phyloP scores from a whole-genome alignment of 2,329 filamentous ascomycete genomes.

The Ascochyta pisi region DNA sequence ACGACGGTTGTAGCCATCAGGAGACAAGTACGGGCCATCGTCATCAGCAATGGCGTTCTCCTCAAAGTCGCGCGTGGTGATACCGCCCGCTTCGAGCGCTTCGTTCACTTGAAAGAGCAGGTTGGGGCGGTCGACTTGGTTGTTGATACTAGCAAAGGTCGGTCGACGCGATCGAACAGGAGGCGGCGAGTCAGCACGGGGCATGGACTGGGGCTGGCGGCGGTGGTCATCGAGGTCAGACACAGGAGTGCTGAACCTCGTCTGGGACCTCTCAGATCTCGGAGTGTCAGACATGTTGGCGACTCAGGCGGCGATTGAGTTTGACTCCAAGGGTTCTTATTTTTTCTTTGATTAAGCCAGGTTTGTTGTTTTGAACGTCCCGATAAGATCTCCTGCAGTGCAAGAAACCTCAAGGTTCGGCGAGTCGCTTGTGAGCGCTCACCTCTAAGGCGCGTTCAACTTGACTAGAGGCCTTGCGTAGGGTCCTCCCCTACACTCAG shows the following conservation, averaged over 20 bases:
- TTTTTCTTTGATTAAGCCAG: constrained; percentile 31
- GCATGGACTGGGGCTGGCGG: constrained; percentile 67
- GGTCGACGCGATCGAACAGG: constrained; percentile 64
- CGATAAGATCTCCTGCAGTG: constrained; percentile 33
- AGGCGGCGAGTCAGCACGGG: constrained; percentile 64
- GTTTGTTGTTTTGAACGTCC: constrained; percentile 21
- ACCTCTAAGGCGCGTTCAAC: constrained; percentile 59
- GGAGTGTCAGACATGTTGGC: constrained; percentile 61
- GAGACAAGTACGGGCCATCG: constrained; percentile 55
- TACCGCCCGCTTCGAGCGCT: constrained; percentile 51
- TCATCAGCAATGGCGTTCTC: constrained; percentile 87
- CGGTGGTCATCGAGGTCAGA: constrained; percentile 90
- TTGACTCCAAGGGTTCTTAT: constrained; percentile 20
- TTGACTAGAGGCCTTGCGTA: constrained; percentile 58
- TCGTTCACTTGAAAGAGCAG: constrained; percentile 55
- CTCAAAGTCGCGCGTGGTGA: constrained; percentile 80
- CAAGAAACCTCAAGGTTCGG: constrained; percentile 45
- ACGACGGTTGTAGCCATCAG: constrained; percentile 55
- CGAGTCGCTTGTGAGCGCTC: constrained; percentile 63
- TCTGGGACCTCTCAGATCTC: constrained; percentile 71
- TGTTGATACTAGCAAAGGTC: constrained; percentile 72
- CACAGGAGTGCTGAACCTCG: constrained; percentile 75
- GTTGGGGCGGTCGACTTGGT: constrained; percentile 50
- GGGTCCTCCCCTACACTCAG: constrained; percentile 56
- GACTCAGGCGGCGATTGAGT: constrained; percentile 34